Evolutionary conservation across 345 rosid genomes (phyloP), one percentile per base, ranked within the genome.

Genomic region (Rhodamnia rubescens): DNA sequence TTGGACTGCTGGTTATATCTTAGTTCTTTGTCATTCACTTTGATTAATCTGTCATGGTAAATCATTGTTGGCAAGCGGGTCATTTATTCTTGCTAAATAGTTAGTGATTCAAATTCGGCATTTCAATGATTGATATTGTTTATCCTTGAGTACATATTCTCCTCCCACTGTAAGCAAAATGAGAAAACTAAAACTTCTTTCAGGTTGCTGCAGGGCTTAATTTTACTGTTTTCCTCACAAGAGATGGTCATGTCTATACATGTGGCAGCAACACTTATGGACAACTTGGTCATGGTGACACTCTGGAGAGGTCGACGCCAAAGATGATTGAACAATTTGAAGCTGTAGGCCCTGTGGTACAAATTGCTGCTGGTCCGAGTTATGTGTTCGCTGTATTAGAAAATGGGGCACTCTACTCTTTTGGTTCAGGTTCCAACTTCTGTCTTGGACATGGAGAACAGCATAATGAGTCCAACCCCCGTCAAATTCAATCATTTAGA

Each of bases 371-470:
- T 84, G 99, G 99, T 82, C 97, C 98, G 13, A 90, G 97, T 90
- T 97, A 97, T 82, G 98, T 91, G 52, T 85, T 97, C 51, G 92
- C 96, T 89, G 96, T 95, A 75, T 90, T 91, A 42, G 87, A 89
- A 82, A 91, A 89, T 84, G 99, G 99, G 52, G 85, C 85, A 22
- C 93, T 93, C 85, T 95, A 93, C 93, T 97, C 99, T 32, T 95
- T 95, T 88, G 99, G 99, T 40, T 97, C 98, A 86, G 98, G 98
- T 85, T 89, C 92, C 89, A 92, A 91, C 85, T 95, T 95, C 88
- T 97, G 98, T 88, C 99, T 97, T 89, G 99, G 99, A 74, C 99
- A 95, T 74, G 99, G 98, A 86, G 99, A 97, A 88, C 98, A 95
- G 89, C 97, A 95, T 64, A 91, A 94, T 87, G 99, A 94, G 92